Evolutionary conservation across 139 green algal species (phyloP), one percentile per base, ranked within the genome.

Genomic region (Nannochloris sp.): DNA sequence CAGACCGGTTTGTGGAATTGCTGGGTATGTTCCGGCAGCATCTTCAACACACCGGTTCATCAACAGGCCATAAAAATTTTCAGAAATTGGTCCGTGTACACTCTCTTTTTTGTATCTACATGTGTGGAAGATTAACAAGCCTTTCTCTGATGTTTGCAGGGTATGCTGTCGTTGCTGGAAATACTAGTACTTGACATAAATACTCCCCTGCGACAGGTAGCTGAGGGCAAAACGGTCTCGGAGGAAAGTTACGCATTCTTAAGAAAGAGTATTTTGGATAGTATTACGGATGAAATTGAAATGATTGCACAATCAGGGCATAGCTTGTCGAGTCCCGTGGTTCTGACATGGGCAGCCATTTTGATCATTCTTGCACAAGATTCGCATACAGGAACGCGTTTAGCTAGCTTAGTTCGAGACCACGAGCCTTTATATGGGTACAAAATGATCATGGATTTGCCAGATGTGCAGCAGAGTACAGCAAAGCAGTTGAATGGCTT

Each of bases 151-250:
- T 16, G 16, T 10, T 12, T 24, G 8, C 66, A 83, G 73, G 72
- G 65, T 23, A 70, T 54, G 15, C 15, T 75, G 60, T 66, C 86
- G 63, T 61, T 85, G 15, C 49, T 85, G 5, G 67, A 75, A 48
- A 76, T 72, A 11, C 63, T 88, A 27, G 74, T 76, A 46, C 62
- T 82, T 36, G 72, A 79, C 27, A 23, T 64, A 6, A 53, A 68
- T 4, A 18, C 44, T 8, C 46, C 46, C 7, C 48, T 79, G 23
- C 27, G 37, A 12, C 23, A 48, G 25, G 46, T 78, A 23, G 61
- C 69, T 5, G 48, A 37, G 5, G 48, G 36, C 9, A 24, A 56
- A 24, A 11, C 23, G 10, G 11, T 61, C 3, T 27, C 29, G 3
- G 23, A 54, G 11, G 49, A 14, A 9, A 40, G n/a, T 56, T 67